Percentiles rank a stretch among this genome's conserved stretches.
Evolutionary conservation across 495 filamentous ascomycete species (phyloP).

Genomic region (Bathelium albidoporum): DNA sequence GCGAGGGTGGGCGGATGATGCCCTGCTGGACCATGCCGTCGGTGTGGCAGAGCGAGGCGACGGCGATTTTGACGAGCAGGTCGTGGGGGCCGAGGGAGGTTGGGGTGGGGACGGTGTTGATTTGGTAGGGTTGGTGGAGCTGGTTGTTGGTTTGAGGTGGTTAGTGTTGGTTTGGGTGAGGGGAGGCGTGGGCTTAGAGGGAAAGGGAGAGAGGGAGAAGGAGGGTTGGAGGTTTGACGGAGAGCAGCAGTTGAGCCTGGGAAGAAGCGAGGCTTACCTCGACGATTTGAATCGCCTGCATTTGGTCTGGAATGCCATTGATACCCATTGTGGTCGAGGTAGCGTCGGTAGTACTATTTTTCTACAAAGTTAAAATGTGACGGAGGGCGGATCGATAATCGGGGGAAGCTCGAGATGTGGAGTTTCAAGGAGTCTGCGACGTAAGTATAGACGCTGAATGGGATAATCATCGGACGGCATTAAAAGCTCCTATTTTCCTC

Average conservation of each 20-base stretch:
- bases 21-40: conserved; percentile 44
- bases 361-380: too few species aligned
- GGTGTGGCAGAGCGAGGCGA: conserved; percentile 52
- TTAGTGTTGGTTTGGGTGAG: not conserved
- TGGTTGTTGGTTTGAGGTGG: conserved; percentile 9
- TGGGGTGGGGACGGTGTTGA: conserved; percentile 41
- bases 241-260: too few species aligned
- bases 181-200: not conserved
- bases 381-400: too few species aligned
- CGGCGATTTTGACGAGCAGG: conserved; percentile 47
- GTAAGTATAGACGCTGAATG: too few species aligned
- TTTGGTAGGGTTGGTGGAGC: conserved; percentile 42
- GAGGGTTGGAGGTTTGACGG: not conserved
- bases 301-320: conserved; percentile 18
- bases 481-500: too few species aligned
- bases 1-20: conserved; percentile 27
- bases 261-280: conserved; percentile 2
- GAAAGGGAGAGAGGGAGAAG: not conserved
- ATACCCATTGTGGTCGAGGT: conserved; percentile 5
- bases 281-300: conserved; percentile 22
- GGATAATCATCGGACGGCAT: too few species aligned
- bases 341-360: not conserved
- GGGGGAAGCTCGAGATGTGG: too few species aligned
- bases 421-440: too few species aligned
- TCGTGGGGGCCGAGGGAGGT: conserved; percentile 37